Conservation (phyloP, 192 early-diverging fungal species). For the Kickxella alabastrina region DNA sequence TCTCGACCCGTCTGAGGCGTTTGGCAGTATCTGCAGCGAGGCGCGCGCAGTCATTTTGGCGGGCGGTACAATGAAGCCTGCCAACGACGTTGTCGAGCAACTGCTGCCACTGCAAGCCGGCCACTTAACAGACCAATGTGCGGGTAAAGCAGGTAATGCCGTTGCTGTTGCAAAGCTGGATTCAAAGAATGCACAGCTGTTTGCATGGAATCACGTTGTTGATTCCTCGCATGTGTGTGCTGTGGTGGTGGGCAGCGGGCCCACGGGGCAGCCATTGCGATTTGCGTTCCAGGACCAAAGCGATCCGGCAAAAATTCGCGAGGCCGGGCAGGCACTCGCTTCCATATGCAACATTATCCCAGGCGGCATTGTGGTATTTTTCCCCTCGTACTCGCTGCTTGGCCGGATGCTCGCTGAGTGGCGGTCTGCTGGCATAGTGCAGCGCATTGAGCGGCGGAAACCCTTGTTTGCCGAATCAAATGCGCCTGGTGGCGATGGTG, state of each 20-base stretch:
- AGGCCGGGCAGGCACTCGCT: slow-evolving; percentile 64
- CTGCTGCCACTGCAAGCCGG: no score
- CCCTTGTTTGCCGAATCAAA: slow-evolving; percentile 72
- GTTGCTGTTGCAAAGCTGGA: slow-evolving; percentile 14
- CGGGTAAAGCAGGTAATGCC: neutral
- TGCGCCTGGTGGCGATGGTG: slow-evolving; percentile 14
- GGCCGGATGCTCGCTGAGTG: slow-evolving; percentile 58
- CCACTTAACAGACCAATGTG: no score
- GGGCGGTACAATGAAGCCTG: slow-evolving; percentile 92
- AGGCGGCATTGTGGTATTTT: slow-evolving; percentile 84
- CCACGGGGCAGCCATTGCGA: slow-evolving; percentile 57
- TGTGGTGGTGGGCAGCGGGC: slow-evolving; percentile 59
- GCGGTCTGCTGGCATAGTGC: slow-evolving; percentile 42
- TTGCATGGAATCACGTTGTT: slow-evolving; percentile 86
- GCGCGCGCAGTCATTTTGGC: slow-evolving; percentile 80
- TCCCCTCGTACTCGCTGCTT: slow-evolving; percentile 77
- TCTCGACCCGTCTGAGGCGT: slow-evolving; percentile 77
- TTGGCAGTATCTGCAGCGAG: slow-evolving; percentile 72
- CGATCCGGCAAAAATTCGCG: slow-evolving; percentile 52
- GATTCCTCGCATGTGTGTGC: slow-evolving; percentile 70
- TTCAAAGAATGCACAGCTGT: slow-evolving; percentile 52
- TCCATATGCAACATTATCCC: slow-evolving; percentile 74
- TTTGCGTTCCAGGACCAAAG: slow-evolving; percentile 57
- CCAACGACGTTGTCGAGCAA: slow-evolving; percentile 50
- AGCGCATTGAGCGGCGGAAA: slow-evolving; percentile 58